These are phyloP conservation scores for Dorcoceras hygrometricum DNA, from an alignment of 257 asterid genomes.

Conservation along the genomic window DNA sequence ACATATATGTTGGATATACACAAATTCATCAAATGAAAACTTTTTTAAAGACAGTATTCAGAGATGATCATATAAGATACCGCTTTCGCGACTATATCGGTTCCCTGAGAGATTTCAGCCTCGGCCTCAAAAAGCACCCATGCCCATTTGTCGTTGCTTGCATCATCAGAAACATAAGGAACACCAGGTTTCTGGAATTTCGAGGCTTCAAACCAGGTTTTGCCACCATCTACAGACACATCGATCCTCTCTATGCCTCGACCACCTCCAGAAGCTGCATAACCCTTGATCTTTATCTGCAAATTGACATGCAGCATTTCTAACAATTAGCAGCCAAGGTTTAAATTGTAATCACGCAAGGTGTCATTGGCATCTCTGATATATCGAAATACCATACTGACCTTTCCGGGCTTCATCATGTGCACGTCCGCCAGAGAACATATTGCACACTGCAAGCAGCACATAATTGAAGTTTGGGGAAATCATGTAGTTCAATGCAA, in stretches of 20 bases:
- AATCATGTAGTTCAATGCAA: constrained; percentile 21
- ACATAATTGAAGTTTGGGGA: constrained; percentile 21
- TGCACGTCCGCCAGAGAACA: constrained; percentile 78
- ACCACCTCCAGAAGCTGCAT: constrained; percentile 95
- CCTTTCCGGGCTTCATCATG: constrained; percentile 75
- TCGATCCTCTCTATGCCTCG: constrained; percentile 97
- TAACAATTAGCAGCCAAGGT: constrained; percentile 17
- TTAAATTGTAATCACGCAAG: neutral
- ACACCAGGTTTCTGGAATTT: constrained; percentile 64
- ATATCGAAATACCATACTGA: constrained; percentile 30
- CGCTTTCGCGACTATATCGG: constrained; percentile 90
- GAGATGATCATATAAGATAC: constrained; percentile 40
- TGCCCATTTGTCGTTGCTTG: constrained; percentile 86
- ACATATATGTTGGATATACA: neutral
- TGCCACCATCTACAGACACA: constrained; percentile 80
- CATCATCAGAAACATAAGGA: constrained; percentile 61
- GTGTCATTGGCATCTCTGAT: constrained; percentile 16
- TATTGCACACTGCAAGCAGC: constrained; percentile 78
- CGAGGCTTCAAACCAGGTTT: constrained; percentile 87
- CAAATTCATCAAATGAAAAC: neutral
- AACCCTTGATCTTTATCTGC: constrained; percentile 82
- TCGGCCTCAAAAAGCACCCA: constrained; percentile 92
- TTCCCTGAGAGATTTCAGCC: constrained; percentile 53
- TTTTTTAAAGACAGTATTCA: neutral
- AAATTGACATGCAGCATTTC: constrained; percentile 15